Conservation (phyloP, 2,329 filamentous ascomycete genomes). For the Beauveria pseudobassiana region DNA sequence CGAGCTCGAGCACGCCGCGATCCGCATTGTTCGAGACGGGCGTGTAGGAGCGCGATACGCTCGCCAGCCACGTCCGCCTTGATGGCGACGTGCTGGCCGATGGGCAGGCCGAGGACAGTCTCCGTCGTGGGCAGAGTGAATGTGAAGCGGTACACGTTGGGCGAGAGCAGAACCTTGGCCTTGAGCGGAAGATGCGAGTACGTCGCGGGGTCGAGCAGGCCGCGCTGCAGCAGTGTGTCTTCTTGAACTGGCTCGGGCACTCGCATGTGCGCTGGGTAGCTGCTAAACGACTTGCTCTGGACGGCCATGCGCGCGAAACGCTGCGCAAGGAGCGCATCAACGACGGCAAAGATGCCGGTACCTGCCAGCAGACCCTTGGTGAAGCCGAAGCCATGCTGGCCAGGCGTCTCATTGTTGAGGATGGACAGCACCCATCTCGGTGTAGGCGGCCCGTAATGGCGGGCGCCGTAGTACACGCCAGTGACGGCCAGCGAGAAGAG, state of each 20-base stretch:
- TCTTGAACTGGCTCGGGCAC: slow-evolving; percentile 28
- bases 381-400: slow-evolving; percentile 24
- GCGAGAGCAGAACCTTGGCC: slow-evolving; percentile 31
- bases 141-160: slow-evolving; percentile 37
- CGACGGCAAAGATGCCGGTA: slow-evolving; percentile 24
- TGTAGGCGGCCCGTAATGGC: slow-evolving; percentile 7
- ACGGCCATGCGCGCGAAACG: slow-evolving; percentile 25
- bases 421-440: slow-evolving; percentile 4
- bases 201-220: slow-evolving; percentile 41
- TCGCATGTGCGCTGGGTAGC: slow-evolving; percentile 32
- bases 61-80: slow-evolving; percentile 38
- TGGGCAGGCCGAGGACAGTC: slow-evolving; percentile 45
- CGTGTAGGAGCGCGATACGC: slow-evolving; percentile 46
- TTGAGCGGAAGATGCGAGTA: slow-evolving; percentile 40
- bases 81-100: slow-evolving; percentile 50
- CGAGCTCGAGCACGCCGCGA: slow-evolving; percentile 40
- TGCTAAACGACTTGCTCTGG: slow-evolving; percentile 24
- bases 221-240: slow-evolving; percentile 32
- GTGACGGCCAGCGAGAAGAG: slow-evolving; percentile 16
- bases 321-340: slow-evolving; percentile 23
- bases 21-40: slow-evolving; percentile 44
- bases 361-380: slow-evolving; percentile 31
- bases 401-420: slow-evolving; percentile 8
- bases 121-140: slow-evolving; percentile 39
- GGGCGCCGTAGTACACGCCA: slow-evolving; percentile 17